Conservation (phyloP, 1,284 basidiomycete species). For the Ganoderma resinaceum region DNA sequence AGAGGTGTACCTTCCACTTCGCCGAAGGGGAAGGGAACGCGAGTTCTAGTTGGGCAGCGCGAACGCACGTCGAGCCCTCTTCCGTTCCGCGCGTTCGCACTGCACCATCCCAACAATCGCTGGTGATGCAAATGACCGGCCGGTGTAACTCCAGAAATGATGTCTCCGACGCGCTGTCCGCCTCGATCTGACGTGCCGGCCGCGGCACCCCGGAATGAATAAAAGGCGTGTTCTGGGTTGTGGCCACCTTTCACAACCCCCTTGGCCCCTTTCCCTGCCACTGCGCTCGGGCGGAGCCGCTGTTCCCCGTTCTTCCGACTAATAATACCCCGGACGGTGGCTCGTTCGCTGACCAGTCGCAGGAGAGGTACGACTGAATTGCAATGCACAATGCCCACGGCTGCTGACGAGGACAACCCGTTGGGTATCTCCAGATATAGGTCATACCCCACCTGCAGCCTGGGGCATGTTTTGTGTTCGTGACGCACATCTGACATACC, state of each 20-base stretch:
- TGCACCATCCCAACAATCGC: conserved; percentile 21
- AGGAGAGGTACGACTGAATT: conserved; percentile 28
- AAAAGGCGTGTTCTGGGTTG: conserved; percentile 17
- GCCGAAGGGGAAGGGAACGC: conserved; percentile 28
- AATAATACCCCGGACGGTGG: conserved; percentile 24
- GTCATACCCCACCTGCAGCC: conserved; percentile 6
- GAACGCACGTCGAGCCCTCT: conserved; percentile 18
- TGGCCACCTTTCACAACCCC: conserved; percentile 19
- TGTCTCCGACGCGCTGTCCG: conserved; percentile 18
- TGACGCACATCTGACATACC: conserved; percentile 11
- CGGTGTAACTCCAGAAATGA: conserved; percentile 27
- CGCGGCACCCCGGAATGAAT: conserved; percentile 18
- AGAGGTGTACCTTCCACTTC: conserved; percentile 21
- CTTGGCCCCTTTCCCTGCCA: conserved; percentile 21
- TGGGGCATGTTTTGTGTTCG: conserved; percentile 10
- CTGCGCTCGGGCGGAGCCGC: conserved; percentile 13
- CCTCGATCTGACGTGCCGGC: conserved; percentile 26
- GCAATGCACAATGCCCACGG: conserved; percentile 9
- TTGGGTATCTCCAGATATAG: conserved; percentile 15
- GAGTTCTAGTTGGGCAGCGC: conserved; percentile 26
- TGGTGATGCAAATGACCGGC: conserved; percentile 23
- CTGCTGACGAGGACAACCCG: conserved; percentile 7
- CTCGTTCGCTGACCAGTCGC: not conserved
- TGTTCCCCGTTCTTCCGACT: conserved; percentile 18
- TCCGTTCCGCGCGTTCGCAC: conserved; percentile 27